Evolutionary conservation across 371 early-diverging fungal genomes (phyloP).

Genomic region (Lichtheimia hyalospora): DNA sequence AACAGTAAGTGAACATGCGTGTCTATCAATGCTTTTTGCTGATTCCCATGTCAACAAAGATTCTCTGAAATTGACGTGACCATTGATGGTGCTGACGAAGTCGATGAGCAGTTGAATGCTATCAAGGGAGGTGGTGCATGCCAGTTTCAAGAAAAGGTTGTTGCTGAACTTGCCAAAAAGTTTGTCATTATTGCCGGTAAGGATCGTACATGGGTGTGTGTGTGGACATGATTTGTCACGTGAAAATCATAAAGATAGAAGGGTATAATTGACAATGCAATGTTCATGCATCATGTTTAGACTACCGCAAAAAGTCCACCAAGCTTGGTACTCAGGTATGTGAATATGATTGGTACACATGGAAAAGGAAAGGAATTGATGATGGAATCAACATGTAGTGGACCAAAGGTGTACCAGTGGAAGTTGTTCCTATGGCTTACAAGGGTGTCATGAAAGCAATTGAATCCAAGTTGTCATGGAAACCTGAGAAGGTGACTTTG

Average conservation of each 20-base stretch:
- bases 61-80: conserved; percentile 78
- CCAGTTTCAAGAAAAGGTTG: conserved; percentile 90
- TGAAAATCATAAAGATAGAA: not conserved
- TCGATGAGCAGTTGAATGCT: conserved; percentile 74
- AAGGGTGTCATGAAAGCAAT: conserved; percentile 15
- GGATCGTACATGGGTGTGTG: too few species aligned
- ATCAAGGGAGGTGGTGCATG: conserved; percentile 97
- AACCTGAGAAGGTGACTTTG: conserved; percentile 46
- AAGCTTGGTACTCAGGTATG: conserved; percentile 72
- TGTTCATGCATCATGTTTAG: conserved; percentile 24
- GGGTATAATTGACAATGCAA: not conserved
- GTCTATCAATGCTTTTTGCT: too few species aligned
- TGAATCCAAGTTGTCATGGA: conserved; percentile 22
- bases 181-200: conserved; percentile 85
- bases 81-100: conserved; percentile 94
- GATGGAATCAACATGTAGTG: conserved; percentile 44
- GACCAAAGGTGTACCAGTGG: conserved; percentile 86
- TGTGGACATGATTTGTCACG: not conserved
- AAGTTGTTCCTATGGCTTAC: conserved; percentile 80
- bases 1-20: conserved; percentile 51
- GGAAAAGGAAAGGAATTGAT: too few species aligned
- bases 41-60: conserved; percentile 16
- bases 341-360: too few species aligned
- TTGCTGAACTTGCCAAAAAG: conserved; percentile 79
- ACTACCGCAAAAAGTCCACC: conserved; percentile 81